A percentile compares a stretch with the other conserved stretches of the same genome.
Conservation (phyloP, 345 rosid genomes). For the Murraya paniculata region DNA sequence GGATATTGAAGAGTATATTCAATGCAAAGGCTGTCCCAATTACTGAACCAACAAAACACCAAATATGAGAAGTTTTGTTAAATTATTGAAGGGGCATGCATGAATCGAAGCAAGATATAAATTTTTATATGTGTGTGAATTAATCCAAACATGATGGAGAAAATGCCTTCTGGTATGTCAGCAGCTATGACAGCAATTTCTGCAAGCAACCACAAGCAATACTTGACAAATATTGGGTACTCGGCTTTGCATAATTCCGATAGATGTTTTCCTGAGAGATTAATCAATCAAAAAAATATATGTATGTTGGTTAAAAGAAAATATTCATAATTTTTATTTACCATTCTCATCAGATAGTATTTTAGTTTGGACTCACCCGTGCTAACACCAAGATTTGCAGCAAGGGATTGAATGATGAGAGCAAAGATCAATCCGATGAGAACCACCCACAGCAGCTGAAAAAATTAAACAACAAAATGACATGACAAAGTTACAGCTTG, state of each 20-base stretch:
- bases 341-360: not conserved
- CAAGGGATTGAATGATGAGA: slow-evolving; percentile 64
- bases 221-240: slow-evolving; percentile 50
- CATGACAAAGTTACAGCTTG: not conserved
- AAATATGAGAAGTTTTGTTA: not conserved
- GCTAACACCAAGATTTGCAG: slow-evolving; percentile 73
- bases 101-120: not conserved
- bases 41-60: slow-evolving; percentile 28
- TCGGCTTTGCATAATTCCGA: slow-evolving; percentile 68
- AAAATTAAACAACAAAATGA: not conserved
- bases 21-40: slow-evolving; percentile 67
- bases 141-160: not conserved
- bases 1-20: slow-evolving; percentile 48
- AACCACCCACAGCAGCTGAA: slow-evolving; percentile 64
- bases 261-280: slow-evolving; percentile 54
- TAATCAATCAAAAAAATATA: not conserved
- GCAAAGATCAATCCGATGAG: slow-evolving; percentile 59
- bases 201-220: slow-evolving; percentile 64
- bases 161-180: slow-evolving; percentile 70
- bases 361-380: slow-evolving; percentile 35
- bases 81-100: not conserved
- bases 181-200: slow-evolving; percentile 70
- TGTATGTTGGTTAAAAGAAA: not conserved
- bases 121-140: not conserved
- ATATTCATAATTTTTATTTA: too few species aligned